Conservation (phyloP, 1,139 yeast species). For the Entelexis sorbosivorans region DNA sequence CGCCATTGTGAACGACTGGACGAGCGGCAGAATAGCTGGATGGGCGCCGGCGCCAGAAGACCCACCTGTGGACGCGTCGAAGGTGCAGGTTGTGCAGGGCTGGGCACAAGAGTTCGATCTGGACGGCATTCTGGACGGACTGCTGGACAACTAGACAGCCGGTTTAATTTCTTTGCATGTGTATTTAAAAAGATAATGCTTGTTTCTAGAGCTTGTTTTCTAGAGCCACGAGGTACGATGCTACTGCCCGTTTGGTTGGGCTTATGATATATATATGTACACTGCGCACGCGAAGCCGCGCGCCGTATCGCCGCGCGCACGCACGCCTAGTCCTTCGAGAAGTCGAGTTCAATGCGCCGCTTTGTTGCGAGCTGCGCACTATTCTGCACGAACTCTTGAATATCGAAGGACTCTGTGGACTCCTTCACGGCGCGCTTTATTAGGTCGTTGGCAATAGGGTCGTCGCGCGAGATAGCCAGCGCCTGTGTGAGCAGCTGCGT, state of each 20-base stretch:
- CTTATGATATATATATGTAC: too few relatives aligned
- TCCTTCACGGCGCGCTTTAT: slow-evolving; percentile 51
- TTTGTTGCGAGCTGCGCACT: slow-evolving; percentile 1
- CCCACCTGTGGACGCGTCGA: slow-evolving; percentile 27
- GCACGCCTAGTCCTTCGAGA: not conserved
- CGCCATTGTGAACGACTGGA: slow-evolving; percentile 85
- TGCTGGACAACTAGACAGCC: slow-evolving; percentile 9
- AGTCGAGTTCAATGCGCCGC: slow-evolving; percentile 7
- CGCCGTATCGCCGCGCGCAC: too few relatives aligned
- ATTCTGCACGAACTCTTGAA: slow-evolving; percentile 2
- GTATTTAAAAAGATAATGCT: not conserved
- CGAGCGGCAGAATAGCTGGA: slow-evolving; percentile 87
- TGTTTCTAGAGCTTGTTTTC: too few relatives aligned
- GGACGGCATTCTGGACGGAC: slow-evolving; percentile 51
- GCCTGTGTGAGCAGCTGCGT: slow-evolving; percentile 73
- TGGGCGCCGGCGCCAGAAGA: slow-evolving; percentile 76
- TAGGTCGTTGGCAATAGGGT: slow-evolving; percentile 74
- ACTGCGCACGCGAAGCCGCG: too few relatives aligned
- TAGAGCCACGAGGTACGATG: too few relatives aligned
- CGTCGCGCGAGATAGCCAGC: slow-evolving; percentile 65
- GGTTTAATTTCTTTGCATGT: not conserved
- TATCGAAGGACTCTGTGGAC: slow-evolving; percentile 7
- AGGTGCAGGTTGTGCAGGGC: slow-evolving; percentile 69
- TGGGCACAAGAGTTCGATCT: slow-evolving; percentile 95
- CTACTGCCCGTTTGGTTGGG: too few relatives aligned